phyloP scores from a whole-genome alignment of 768 basidiomycete genomes.

The Agrocybe praecox region DNA sequence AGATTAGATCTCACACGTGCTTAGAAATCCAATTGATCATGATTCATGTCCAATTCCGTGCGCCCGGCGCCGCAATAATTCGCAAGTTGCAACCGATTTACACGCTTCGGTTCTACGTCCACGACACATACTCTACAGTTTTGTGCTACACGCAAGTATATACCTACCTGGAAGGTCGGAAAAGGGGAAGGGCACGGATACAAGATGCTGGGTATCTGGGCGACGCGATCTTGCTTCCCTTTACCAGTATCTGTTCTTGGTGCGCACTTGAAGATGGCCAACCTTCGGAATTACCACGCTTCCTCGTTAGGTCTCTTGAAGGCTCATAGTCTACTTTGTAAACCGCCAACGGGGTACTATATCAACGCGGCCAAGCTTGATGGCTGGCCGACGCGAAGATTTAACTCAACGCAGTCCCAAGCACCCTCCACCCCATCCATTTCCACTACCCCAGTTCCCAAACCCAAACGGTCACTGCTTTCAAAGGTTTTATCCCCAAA shows the following conservation, averaged over 20 bases:
- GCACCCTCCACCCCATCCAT: no score
- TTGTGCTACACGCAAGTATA: background rate
- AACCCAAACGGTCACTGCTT: constrained; percentile 14
- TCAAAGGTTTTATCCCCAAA: constrained; percentile 17
- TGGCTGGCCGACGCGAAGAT: constrained; percentile 9
- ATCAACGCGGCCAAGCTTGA: background rate
- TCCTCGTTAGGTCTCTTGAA: background rate
- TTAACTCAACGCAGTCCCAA: constrained; percentile 19
- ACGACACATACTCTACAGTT: constrained; percentile 1
- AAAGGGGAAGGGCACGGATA: background rate
- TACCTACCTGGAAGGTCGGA: background rate
- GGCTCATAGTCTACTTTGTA: background rate
- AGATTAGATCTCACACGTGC: constrained; percentile 12
- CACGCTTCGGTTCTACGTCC: constrained; percentile 12
- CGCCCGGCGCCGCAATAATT: constrained; percentile 8
- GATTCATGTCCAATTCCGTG: background rate
- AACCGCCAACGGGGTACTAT: background rate
- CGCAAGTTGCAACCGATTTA: constrained; percentile 9
- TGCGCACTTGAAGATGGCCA: constrained; percentile 5
- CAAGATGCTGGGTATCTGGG: constrained; percentile 30
- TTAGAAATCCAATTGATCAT: background rate
- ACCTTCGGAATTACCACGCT: constrained; percentile 11
- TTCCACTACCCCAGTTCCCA: constrained; percentile 7
- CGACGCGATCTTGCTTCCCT: constrained; percentile 19
- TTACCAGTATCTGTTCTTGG: constrained; percentile 10